Base-by-base conservation (phyloP, 768 basidiomycete genomes). In the Boletus pseudopeckii region DNA sequence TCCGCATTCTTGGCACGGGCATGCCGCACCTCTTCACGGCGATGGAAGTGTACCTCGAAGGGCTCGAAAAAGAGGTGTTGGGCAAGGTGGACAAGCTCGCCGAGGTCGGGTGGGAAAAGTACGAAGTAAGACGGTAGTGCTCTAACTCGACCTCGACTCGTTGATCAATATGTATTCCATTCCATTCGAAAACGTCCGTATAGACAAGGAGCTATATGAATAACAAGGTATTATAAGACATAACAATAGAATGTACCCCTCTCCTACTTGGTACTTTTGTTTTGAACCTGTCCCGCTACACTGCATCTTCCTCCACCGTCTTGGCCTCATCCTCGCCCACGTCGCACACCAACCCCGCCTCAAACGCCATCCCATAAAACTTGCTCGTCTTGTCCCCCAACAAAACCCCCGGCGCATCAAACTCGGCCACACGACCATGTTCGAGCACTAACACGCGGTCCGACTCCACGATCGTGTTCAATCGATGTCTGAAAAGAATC, bases 81-180 rank as follows among this genome's bases (percentile, higher is more conserved):
- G 77, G 60, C 4, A 97, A 96, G 71, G 85, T 90, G 8, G 82
- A 83, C n/a, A 85, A 73, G 59, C 69, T 99, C 42, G 80, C 83
- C 55, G 75, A 83, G 52, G 75, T 88, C 13, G 96, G 96, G 5
- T 98, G 95, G 94, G 90, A 92, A 62, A 74, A 77, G 46, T 96
- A 96, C 63, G 74, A 79, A 53, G 82, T 82, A 1, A 74, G 71
- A 48, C 57, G 64, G 36, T 72, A 60, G 53, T 22, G 22, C 22
- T 8, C n/a, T n/a, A n/a, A n/a, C n/a, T n/a, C n/a, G n/a, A n/a
- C 28, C 28, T 28, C 28, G 28, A 8, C 28, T 8, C 7, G 8
- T 14, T 14, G 33, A 24, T 18, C 22, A 22, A 22, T 22, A 22
- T 22, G 3, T 22, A 22, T 22, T 22, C 3, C 3, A 18, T 30